A percentile compares a stretch with the other conserved stretches of the same genome.
Evolutionary conservation across 768 basidiomycete genomes (phyloP).

Genomic region (Cyclocybe cylindracea): DNA sequence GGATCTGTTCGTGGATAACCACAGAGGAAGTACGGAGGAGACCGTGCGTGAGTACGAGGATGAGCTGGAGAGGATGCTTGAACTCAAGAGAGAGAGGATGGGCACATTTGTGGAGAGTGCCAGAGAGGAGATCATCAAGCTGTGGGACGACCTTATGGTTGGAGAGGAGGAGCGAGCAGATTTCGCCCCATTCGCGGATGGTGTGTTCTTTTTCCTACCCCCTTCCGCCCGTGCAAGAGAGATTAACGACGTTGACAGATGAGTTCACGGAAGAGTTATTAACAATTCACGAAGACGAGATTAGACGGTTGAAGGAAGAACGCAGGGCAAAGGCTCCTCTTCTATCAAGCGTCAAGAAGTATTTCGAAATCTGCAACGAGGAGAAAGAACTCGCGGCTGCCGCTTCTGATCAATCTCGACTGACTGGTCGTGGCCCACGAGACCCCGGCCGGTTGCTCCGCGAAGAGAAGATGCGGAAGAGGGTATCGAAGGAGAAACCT

Average conservation of each 20-base stretch:
- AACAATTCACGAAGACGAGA: constrained; percentile 82
- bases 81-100: constrained; percentile 87
- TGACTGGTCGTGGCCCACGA: constrained; percentile 78
- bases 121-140: constrained; percentile 71
- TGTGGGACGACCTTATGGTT: constrained; percentile 88
- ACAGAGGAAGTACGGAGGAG: constrained; percentile 80
- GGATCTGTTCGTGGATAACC: constrained; percentile 89
- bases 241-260: constrained; percentile 44
- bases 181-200: constrained; percentile 83
- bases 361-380: constrained; percentile 89
- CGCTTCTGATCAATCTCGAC: constrained; percentile 77
- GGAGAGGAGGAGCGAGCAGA: constrained; percentile 80
- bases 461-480: constrained; percentile 97
- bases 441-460: constrained; percentile 85
- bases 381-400: constrained; percentile 84
- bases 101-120: constrained; percentile 81
- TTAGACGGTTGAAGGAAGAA: constrained; percentile 80
- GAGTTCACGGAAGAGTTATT: constrained; percentile 90
- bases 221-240: neutral
- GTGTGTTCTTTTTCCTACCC: constrained; percentile 40
- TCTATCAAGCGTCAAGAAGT: constrained; percentile 77
- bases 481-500: constrained; percentile 91
- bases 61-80: constrained; percentile 88
- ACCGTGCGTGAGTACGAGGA: constrained; percentile 82
- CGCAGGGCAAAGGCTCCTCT: constrained; percentile 76